Base-by-base conservation (phyloP, 75 land plant genomes). In the Ceratopteris richardii region DNA sequence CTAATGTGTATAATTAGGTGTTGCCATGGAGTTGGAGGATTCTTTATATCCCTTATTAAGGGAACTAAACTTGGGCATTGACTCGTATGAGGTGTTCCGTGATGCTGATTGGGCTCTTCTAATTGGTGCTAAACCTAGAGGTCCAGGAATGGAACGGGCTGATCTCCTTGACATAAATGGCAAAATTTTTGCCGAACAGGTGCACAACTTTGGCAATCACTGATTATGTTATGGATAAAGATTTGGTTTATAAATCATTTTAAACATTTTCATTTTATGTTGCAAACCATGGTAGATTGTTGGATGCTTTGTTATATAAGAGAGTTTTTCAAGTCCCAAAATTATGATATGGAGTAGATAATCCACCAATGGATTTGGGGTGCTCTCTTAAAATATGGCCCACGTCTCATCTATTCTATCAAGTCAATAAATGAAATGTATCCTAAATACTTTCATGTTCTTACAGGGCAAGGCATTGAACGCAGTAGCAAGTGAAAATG, bases 51-150 rank as follows among this genome's bases (percentile, higher is more conserved):
- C 98, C 46, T 78, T 94, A 63, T 46, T 94, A 72, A 74, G 98
- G 61, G 91, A 94, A 57, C 96, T 94, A n/a, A 86, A 75, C 61
- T 83, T 94, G 23, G 88, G 98, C 3, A 80, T 79, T 13, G 77
- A 86, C 61, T 79, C 98, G 7, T 80, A 81, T 66, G 98, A 94
- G 28, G 83, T 94, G 1, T 94, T 94, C 37, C 77, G 77, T 36
- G 98, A 89, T 68, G 87, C 65, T 13, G 96, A 86, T 50, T 94
- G 98, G 98, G 98, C 98, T 46, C 83, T 94, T 62, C 78, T 94
- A 33, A 89, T 94, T 59, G 98, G 98, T 44, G 98, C 98, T 48
- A 94, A 86, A 76, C 98, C 98, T n/a, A 82, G 98, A 29, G 98
- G 98, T 0, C 98, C 98, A 60, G 98, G 98, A 44, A 89, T 94